Evolutionary conservation across 2,329 filamentous ascomycete genomes (phyloP), one percentile per base, ranked within the genome.

Genomic region (Proliferodiscus dingleyae): DNA sequence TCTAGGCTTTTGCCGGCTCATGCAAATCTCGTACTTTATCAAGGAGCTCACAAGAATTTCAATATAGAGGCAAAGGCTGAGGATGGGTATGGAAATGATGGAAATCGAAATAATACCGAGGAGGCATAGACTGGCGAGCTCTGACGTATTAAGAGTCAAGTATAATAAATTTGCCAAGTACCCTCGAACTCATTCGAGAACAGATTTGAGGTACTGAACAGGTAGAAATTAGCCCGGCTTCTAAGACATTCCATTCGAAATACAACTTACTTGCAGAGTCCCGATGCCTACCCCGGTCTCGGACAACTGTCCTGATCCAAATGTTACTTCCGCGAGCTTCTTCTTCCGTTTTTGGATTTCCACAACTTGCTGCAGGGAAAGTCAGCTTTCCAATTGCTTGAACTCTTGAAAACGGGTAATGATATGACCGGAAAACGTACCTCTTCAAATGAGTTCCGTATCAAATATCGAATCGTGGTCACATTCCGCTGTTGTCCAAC

Each of bases 381-480:
- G 18, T 10, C 24, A 15, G 5, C n/a, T 7, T 24, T 4, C 38
- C 22, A 41, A 36, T 11, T 39, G n/a, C n/a, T n/a, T n/a, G n/a
- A 21, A 19, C 24, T 13, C n/a, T 32, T 26, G 13, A 13, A 22
- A 13, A 7, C 7, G 26, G 26, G 7, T n/a, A n/a, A n/a, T 36
- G 28, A 24, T 13, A n/a, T n/a, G n/a, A n/a, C n/a, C n/a, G n/a
- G n/a, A n/a, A 15, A 7, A 40, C 24, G 40, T 28, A 47, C 47
- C 43, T 52, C 47, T 41, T 62, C 61, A 21, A 64, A 50, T 4
- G 59, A 56, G 18, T 54, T 44, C 22, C 41, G 45, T 51, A 59
- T 58, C 11, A 58, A 48, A 38, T 60, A 63, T 8, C 58, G 51
- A 16, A 59, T 39, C 22, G 55, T 51, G 1, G 41, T 58, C 1